These are phyloP conservation scores for Ophiostoma novo-ulmi DNA, from an alignment of 2,329 filamentous ascomycete genomes.

Conservation along the genomic window DNA sequence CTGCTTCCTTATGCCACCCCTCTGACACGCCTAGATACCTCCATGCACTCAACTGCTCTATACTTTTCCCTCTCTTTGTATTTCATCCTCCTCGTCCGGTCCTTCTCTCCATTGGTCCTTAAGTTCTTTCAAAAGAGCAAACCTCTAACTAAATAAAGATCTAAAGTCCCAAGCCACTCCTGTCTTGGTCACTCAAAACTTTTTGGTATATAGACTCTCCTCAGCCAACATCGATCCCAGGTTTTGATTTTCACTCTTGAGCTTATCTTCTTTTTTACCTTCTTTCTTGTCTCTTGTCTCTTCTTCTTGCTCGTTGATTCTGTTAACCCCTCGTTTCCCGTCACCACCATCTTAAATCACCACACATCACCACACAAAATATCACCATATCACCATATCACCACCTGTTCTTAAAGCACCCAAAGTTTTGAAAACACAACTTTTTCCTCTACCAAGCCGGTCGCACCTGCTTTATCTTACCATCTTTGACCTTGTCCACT, in stretches of 20 bases:
- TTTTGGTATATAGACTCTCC: constrained; percentile 8
- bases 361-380: not conserved
- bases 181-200: constrained; percentile 11
- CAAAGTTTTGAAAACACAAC: not conserved
- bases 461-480: constrained; percentile 1
- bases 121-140: not conserved
- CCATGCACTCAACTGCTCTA: not conserved
- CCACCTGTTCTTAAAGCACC: not conserved
- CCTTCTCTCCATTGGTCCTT: not conserved
- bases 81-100: not conserved
- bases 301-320: not conserved
- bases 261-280: not conserved
- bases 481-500: not conserved
- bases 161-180: not conserved
- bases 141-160: not conserved
- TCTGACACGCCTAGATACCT: not conserved
- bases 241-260: not conserved
- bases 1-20: not conserved
- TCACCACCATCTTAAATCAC: not conserved
- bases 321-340: not conserved
- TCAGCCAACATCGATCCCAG: not conserved
- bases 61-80: too few species aligned
- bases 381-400: not conserved
- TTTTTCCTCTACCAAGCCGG: not conserved
- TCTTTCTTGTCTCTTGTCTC: not conserved